These are phyloP conservation scores for Tylopilus balloui DNA, from an alignment of 768 basidiomycete species.

Conservation along the genomic window DNA sequence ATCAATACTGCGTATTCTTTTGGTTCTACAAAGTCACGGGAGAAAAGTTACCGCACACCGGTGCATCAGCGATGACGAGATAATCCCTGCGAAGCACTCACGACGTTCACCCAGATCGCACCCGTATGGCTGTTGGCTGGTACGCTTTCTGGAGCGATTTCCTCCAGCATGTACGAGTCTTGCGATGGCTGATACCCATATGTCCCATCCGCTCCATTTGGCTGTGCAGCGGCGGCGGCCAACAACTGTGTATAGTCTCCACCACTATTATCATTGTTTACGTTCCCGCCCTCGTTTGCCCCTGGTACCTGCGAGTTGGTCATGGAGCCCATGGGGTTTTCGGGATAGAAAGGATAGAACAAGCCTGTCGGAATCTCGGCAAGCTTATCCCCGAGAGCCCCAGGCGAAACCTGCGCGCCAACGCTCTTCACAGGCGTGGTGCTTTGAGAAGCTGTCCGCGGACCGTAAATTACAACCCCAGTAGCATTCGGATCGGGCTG, in stretches of 20 bases:
- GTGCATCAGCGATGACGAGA: conserved; percentile 32
- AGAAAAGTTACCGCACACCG: conserved; percentile 4
- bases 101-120: conserved; percentile 43
- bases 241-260: conserved; percentile 52
- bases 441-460: conserved; percentile 25
- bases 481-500: conserved; percentile 27
- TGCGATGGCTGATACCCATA: conserved; percentile 53
- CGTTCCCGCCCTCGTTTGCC: conserved; percentile 17
- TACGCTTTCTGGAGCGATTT: conserved; percentile 43
- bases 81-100: conserved; percentile 33
- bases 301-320: conserved; percentile 15
- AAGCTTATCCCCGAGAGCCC: conserved; percentile 35
- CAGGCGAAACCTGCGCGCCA: conserved; percentile 19
- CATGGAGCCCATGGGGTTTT: conserved; percentile 35
- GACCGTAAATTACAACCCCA: conserved; percentile 26
- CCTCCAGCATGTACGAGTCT: conserved; percentile 67
- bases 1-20: conserved; percentile 23
- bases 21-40: conserved; percentile 18
- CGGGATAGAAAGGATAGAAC: conserved; percentile 79
- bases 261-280: conserved; percentile 14
- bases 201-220: conserved; percentile 46
- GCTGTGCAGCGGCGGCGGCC: conserved; percentile 54
- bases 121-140: conserved; percentile 31
- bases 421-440: conserved; percentile 28
- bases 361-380: conserved; percentile 64